A percentile compares a stretch with the other conserved stretches of the same genome.
Evolutionary conservation across 2,329 filamentous ascomycete species (phyloP).

Genomic region (Fusarium agapanthi): DNA sequence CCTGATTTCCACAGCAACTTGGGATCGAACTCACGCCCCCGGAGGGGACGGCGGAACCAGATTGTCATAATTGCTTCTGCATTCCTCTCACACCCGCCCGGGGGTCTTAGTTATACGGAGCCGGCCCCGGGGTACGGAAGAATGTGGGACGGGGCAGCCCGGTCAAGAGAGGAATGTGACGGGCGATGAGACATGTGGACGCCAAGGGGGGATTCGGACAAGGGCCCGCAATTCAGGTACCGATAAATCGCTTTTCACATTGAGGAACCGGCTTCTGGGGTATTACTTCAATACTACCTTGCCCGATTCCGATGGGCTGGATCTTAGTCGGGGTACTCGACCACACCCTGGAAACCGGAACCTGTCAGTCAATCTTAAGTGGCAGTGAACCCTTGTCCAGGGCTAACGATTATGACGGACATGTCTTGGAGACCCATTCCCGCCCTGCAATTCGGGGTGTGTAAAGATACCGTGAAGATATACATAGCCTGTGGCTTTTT

Average conservation of each 20-base stretch:
- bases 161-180: slow-evolving; percentile 37
- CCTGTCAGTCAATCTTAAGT: slow-evolving; percentile 24
- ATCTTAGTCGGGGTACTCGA: slow-evolving; percentile 8
- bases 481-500: slow-evolving; percentile 14
- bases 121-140: slow-evolving; percentile 34
- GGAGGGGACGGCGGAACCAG: slow-evolving; percentile 8
- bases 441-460: slow-evolving; percentile 16
- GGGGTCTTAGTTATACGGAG: slow-evolving; percentile 27
- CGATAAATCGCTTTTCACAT: slow-evolving; percentile 15
- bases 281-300: slow-evolving; percentile 20
- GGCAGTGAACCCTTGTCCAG: slow-evolving; percentile 27
- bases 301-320: slow-evolving; percentile 24
- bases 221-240: slow-evolving; percentile 14
- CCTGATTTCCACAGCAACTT: slow-evolving; percentile 36
- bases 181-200: slow-evolving; percentile 27
- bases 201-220: slow-evolving; percentile 5
- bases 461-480: slow-evolving; percentile 19
- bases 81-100: slow-evolving; percentile 36
- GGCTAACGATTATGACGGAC: slow-evolving; percentile 11
- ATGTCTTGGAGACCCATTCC: slow-evolving; percentile 34
- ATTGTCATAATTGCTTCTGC: slow-evolving; percentile 27
- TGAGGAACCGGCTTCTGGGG: slow-evolving; percentile 23
- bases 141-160: slow-evolving; percentile 35
- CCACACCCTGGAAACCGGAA: slow-evolving; percentile 36
- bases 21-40: not conserved